Evolutionary conservation across 2,329 filamentous ascomycete genomes (phyloP), one percentile per base, ranked within the genome.

Genomic region (Trichophyton equinum): DNA sequence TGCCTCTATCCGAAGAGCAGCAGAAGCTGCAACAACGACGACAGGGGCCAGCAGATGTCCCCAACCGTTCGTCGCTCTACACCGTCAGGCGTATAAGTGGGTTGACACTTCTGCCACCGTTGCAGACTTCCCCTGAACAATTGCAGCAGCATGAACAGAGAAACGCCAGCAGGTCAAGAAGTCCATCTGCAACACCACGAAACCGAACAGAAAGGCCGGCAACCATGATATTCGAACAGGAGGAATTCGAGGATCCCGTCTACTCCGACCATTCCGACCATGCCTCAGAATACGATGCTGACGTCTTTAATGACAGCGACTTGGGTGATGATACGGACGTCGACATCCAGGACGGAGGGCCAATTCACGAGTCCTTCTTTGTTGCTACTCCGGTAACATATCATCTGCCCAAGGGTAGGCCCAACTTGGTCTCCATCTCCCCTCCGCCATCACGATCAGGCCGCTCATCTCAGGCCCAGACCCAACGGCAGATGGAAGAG

Each of bases 321-420:
- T 7, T 30, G 18, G 27, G 25, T 6, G 49, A 53, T 22, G 20
- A 51, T 20, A 44, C 40, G 8, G 49, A 53, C 25, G 27, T n/a
- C 22, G 49, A 53, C 49, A n/a, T 30, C 22, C 49, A 20, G 3
- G 49, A 53, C 5, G 49, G 49, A 53, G 49, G 49, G 27, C 22
- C 27, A 6, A 57, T 58, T 1, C 61, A 64, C 46, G 51, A 57
- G n/a, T 44, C 51, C n/a, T 62, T 65, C 55, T 58, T 63, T 15
- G 58, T 64, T 42, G 65, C 65, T 20, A 66, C 62, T 6, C 62
- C 64, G 11, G 30, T 66, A 53, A 61, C 58, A n/a, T 65, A 63
- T 40, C 57, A 61, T 33, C 59, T 59, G 15, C 65, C 65, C 8
- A 40, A 58, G 7, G 61, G 59, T 42, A 64, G 64, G 33, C 65